Evolutionary conservation across 2,329 filamentous ascomycete genomes (phyloP).

Genomic region (Teratosphaeria zuluensis): DNA sequence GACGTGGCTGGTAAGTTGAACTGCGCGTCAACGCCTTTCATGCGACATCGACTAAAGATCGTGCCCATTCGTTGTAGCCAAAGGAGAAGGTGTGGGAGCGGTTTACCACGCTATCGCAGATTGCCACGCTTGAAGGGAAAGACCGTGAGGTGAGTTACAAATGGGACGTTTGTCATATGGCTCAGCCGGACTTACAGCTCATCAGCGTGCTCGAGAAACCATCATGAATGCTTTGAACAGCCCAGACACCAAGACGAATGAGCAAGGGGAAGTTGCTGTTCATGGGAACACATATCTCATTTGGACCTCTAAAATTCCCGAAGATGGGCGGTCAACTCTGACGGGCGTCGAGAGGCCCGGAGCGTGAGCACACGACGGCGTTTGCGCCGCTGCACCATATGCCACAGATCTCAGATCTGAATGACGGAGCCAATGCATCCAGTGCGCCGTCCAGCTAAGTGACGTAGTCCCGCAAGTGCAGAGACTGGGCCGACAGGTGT

Average conservation of each 20-base stretch:
- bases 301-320: conserved; percentile 47
- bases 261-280: conserved; percentile 51
- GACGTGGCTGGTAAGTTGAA: conserved; percentile 38
- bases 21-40: no score
- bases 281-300: conserved; percentile 55
- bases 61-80: conserved; percentile 9
- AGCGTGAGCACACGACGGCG: conserved; percentile 1
- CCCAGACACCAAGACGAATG: conserved; percentile 48
- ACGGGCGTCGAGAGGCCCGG: conserved; percentile 12
- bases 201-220: conserved; percentile 40
- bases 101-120: conserved; percentile 57
- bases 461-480: no score
- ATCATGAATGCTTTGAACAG: conserved; percentile 46
- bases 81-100: conserved; percentile 55
- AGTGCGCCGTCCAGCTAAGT: no score
- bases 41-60: no score
- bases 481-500: no score
- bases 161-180: not conserved
- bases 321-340: conserved; percentile 16
- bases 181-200: not conserved
- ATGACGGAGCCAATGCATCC: no score
- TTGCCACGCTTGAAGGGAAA: conserved; percentile 48
- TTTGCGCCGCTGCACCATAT: not conserved
- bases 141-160: conserved; percentile 34
- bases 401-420: no score